Evolutionary conservation across 2,329 filamentous ascomycete species (phyloP), one percentile per base, ranked within the genome.

Genomic region (Tolypocladium endophyticum): DNA sequence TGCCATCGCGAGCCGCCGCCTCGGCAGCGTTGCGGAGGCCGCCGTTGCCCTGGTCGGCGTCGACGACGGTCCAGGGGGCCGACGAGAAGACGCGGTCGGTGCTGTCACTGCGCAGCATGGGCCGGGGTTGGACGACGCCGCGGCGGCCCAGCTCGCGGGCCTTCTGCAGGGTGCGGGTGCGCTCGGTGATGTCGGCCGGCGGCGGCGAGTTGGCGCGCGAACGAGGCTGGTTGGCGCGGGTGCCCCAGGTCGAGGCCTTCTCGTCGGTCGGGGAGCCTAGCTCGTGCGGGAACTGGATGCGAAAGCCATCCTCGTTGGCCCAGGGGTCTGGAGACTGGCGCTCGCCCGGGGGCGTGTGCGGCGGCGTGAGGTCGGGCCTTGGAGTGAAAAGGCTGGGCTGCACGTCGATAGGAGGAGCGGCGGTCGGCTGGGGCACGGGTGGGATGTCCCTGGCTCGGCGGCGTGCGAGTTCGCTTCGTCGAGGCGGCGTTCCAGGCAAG

Each of bases 41-140:
- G 28, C 92, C 92, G 69, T 97, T 97, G 60, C 93, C 93, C 74
- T 96, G 91, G 59, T 96, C 88, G 0, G 92, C 90, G 59, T 87
- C 87, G 61, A 92, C 88, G 41, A 97, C 85, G 39, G 82, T 87
- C 89, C 92, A 97, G 57, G 87, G 81, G 12, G 89, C 88, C n/a
- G 85, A 81, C 55, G 89, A 87, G 67, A 92, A 92, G 55, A 88
- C 82, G 38, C 81, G 77, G 66, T 89, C 86, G 66, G 86, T 86
- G 69, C 81, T 88, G 58, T 86, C 81, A 68, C 84, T 87, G 54
- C 84, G 76, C 56, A 72, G 69, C 38, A 78, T 69, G 7, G 77
- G 69, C 43, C 77, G 77, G 35, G 84, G 83, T 69, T 87, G 84
- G 33, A 77, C 75, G 58, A 86, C 67, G 59, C 84, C 83, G 68